Conservation (phyloP, 1,284 basidiomycete genomes). For the Pseudozyma tsukubaensis region DNA sequence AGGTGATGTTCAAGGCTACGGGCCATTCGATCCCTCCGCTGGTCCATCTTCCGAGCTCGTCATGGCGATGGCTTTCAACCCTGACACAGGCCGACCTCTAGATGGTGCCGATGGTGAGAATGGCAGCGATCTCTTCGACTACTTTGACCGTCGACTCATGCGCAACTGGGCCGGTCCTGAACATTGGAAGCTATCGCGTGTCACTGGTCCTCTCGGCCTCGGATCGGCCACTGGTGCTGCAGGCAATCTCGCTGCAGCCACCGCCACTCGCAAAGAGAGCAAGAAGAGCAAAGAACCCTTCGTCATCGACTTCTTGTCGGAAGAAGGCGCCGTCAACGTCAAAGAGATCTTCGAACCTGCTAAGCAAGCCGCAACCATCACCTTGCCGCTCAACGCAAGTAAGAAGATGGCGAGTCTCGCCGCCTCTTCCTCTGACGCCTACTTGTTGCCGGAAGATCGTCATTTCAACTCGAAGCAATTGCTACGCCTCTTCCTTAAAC, state of each 20-base stretch:
- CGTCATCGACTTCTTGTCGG: conserved; percentile 84
- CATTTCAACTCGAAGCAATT: conserved; percentile 92
- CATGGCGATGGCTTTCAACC: conserved; percentile 79
- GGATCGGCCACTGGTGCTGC: conserved; percentile 27
- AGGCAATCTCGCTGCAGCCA: conserved; percentile 20
- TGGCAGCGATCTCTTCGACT: conserved; percentile 76
- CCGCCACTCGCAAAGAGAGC: conserved; percentile 33
- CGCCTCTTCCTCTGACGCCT: conserved; percentile 70
- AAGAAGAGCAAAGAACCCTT: conserved; percentile 76
- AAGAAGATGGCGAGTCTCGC: conserved; percentile 69
- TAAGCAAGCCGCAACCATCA: conserved; percentile 67
- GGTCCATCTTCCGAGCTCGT: conserved; percentile 75
- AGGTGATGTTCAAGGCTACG: conserved; percentile 35
- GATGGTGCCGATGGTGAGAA: conserved; percentile 48
- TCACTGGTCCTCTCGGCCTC: conserved; percentile 38
- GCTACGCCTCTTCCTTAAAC: conserved; percentile 92
- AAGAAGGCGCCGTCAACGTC: conserved; percentile 74
- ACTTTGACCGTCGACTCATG: conserved; percentile 88
- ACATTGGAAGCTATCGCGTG: conserved; percentile 85
- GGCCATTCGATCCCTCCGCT: conserved; percentile 44
- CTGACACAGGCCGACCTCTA: conserved; percentile 26
- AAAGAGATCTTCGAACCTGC: conserved; percentile 80
- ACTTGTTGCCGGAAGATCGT: conserved; percentile 93
- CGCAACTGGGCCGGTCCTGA: conserved; percentile 99
- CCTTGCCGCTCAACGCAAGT: conserved; percentile 68